These are phyloP conservation scores for Clarireedia hainanense DNA, from an alignment of 2,329 filamentous ascomycete genomes.

Conservation along the genomic window DNA sequence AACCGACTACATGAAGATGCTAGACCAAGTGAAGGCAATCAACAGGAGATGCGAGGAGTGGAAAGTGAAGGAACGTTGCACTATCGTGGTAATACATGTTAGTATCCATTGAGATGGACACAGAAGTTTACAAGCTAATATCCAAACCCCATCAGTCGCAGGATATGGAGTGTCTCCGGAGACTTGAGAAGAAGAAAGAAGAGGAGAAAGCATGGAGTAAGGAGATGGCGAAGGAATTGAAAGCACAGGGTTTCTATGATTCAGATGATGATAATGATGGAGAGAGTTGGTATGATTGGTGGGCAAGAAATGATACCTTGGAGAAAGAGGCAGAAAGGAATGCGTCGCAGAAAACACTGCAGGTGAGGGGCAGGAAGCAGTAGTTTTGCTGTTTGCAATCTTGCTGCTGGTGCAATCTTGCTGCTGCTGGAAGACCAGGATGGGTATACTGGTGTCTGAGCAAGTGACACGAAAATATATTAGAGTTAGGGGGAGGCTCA, in stretches of 20 bases:
- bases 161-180: slow-evolving; percentile 1
- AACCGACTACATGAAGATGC: slow-evolving; percentile 6
- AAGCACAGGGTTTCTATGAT: neutral
- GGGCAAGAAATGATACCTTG: neutral
- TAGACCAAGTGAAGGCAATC: neutral
- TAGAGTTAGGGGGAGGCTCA: no score
- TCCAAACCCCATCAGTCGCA: neutral
- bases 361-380: no score
- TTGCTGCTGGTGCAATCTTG: no score
- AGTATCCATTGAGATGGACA: neutral
- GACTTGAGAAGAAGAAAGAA: neutral
- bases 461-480: no score
- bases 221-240: slow-evolving; percentile 1
- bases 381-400: no score
- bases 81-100: slow-evolving; percentile 5
- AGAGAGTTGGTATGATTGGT: slow-evolving; percentile 4
- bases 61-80: neutral
- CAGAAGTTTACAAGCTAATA: neutral
- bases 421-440: no score
- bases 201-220: neutral
- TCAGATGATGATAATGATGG: neutral
- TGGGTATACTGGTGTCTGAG: no score
- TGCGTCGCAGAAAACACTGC: no score
- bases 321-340: no score
- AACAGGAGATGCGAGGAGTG: neutral